Evolutionary conservation across 108 stramenopile species (phyloP), one percentile per base, ranked within the genome.

Genomic region (Bacterosira constricta): DNA sequence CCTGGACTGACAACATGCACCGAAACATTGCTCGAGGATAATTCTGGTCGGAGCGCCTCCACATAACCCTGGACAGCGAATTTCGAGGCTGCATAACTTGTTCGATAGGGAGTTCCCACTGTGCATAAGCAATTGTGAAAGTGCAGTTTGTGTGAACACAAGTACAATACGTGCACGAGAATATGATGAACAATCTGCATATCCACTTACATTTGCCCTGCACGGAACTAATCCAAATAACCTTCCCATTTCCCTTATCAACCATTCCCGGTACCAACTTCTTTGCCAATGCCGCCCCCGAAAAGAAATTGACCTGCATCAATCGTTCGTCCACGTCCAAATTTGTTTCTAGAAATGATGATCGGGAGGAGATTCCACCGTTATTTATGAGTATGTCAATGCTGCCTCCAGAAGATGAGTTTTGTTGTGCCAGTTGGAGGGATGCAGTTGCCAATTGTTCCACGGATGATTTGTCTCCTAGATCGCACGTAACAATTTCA

Each of bases 41-140:
- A 38, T 76, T 94, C 93, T 11, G 87, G 86, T 31, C 93, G 77
- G 0, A 94, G 72, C 18, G 88, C 81, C 73, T 94, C 93, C 47
- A 84, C 86, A 61, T 91, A 94, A 3, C 93, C 93, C 59, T 94
- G 90, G 11, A 94, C 90, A 6, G 93, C 93, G 71, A 91, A 91
- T 58, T 94, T 94, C 36, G 80, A 82, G 18, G 93, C 93, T 7
- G 90, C 90, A 53, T 94, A 94, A 32, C 79, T 82, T 10, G 88
- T 87, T 50, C 93, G 72, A 58, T 73, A 83, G 1, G 93, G 93
- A 21, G 88, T 91, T 7, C 90, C 93, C 7, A 94, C 63, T 77
- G 63, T 15, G n/a, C 26, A 23, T 29, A 55, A 42, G 31, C 3
- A n/a, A n/a, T n/a, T n/a, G n/a, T n/a, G n/a, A n/a, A n/a, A n/a